Percentiles rank a stretch among this genome's conserved stretches.
Conservation (phyloP, 345 rosid genomes). For the Viola odorata region DNA sequence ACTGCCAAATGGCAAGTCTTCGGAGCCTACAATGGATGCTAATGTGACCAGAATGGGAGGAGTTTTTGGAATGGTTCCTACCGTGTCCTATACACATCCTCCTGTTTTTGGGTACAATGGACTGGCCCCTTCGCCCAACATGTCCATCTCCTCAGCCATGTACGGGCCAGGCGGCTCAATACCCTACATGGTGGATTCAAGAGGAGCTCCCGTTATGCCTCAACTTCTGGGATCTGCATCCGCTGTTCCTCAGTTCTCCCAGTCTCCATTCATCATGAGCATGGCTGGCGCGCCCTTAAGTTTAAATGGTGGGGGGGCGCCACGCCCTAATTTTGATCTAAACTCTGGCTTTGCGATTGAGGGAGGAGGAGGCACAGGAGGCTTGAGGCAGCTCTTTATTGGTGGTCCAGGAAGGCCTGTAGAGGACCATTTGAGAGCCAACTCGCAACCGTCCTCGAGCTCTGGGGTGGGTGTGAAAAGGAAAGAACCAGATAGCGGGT, state of each 20-base stretch:
- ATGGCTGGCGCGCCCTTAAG: slow-evolving; percentile 41
- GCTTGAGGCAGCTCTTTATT: slow-evolving; percentile 54
- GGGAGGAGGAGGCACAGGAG: slow-evolving; percentile 41
- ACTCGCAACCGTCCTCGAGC: slow-evolving; percentile 52
- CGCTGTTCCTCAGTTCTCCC: slow-evolving; percentile 44
- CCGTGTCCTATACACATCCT: slow-evolving; percentile 47
- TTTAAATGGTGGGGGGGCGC: slow-evolving; percentile 46
- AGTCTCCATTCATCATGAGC: slow-evolving; percentile 59
- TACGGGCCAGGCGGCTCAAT: slow-evolving; percentile 56
- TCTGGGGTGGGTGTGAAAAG: slow-evolving; percentile 64
- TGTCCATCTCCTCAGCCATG: slow-evolving; percentile 52
- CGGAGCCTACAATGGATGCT: slow-evolving; percentile 38
- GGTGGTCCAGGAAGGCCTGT: slow-evolving; percentile 44
- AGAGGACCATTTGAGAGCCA: slow-evolving; percentile 54
- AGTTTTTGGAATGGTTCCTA: slow-evolving; percentile 49
- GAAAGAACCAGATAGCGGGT: slow-evolving; percentile 76
- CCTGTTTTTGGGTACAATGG: slow-evolving; percentile 61
- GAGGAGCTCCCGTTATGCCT: slow-evolving; percentile 58
- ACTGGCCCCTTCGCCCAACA: slow-evolving; percentile 37
- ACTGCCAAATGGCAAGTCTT: slow-evolving; percentile 55
- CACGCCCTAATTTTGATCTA: slow-evolving; percentile 59
- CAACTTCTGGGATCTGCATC: slow-evolving; percentile 53
- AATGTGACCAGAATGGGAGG: slow-evolving; percentile 47
- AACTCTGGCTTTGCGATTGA: slow-evolving; percentile 59
- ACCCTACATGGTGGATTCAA: slow-evolving; percentile 73